Base-by-base conservation (phyloP, 2,329 filamentous ascomycete genomes). In the Aspergillus hiratsukae region DNA sequence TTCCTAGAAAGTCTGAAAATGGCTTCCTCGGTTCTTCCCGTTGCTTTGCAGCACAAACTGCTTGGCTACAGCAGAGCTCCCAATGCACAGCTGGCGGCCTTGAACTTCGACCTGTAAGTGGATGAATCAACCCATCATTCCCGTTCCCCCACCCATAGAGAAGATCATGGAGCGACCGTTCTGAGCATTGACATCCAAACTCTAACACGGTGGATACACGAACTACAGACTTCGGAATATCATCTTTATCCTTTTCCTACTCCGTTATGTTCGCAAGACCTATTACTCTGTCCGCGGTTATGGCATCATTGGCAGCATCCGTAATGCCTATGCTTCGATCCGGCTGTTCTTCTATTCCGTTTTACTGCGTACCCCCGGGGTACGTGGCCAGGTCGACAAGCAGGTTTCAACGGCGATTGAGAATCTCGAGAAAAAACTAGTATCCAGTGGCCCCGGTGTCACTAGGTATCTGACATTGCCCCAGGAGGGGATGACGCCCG, bases 211-310 rank as follows among this genome's bases (percentile, higher is more conserved):
- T 54, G 49, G 56, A 54, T 21, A 41, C 35, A 41, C 25, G 49
- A 19, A 27, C 21, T 45, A 45, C 62, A 93, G 90, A 58, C 69
- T 96, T 59, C 89, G 90, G 54, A 96, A 97, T 72, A 80, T 97
- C 58, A 80, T 97, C 66, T 96, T 97, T 74, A 81, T 92, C 69
- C 83, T 96, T 65, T 97, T 97, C 77, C 73, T 97, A 58, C 79
- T 96, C 49, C 88, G 92, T 70, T 89, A 91, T 81, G 84, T 88
- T 31, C 89, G 91, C 63, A 89, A 88, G 68, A 83, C 84, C 28
- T 88, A 90, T 72, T 88, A 91, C 78, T 90, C 94, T 70, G 82
- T 97, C 64, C 90, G 89, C 69, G 94, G 94, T 64, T 91, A 94
- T 71, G 94, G 94, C 63, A 74, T 94, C 66, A 76, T 96, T 69